These are phyloP conservation scores for Entomortierella lignicola DNA, from an alignment of 192 early-diverging fungal species.

Conservation along the genomic window DNA sequence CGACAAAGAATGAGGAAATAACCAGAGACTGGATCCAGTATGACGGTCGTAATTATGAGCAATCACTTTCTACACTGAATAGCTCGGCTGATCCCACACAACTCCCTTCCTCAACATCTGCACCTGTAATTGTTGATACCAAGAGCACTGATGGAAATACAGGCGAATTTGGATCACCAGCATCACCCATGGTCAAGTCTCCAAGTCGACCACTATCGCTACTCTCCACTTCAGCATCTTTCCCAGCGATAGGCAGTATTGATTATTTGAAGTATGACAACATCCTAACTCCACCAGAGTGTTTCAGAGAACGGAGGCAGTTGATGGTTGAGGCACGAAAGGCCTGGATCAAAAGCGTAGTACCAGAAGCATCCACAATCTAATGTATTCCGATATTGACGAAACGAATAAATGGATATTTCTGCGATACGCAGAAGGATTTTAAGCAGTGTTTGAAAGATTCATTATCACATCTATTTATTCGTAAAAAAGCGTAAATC, in stretches of 20 bases:
- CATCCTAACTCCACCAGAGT: conserved; percentile 48
- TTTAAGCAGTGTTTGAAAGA: too few species aligned
- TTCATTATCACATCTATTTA: too few species aligned
- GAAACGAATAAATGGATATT: too few species aligned
- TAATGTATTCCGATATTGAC: too few species aligned
- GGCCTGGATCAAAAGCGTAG: conserved; percentile 16
- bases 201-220: conserved; percentile 42
- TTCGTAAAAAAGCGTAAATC: too few species aligned
- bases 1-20: conserved; percentile 39
- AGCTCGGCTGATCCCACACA: not conserved
- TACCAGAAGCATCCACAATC: too few species aligned
- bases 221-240: conserved; percentile 27
- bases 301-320: conserved; percentile 41
- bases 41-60: conserved; percentile 43
- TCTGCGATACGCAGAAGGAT: too few species aligned
- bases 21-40: conserved; percentile 49
- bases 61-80: not conserved
- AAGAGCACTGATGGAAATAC: not conserved
- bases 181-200: conserved; percentile 8
- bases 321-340: conserved; percentile 31
- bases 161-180: not conserved
- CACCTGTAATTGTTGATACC: not conserved
- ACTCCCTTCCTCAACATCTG: not conserved
- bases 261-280: conserved; percentile 44
- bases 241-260: conserved; percentile 34